Percentiles rank a stretch among this genome's conserved stretches.
Evolutionary conservation across 805 yeast species (phyloP).

Genomic region (Ascoidea asiatica): DNA sequence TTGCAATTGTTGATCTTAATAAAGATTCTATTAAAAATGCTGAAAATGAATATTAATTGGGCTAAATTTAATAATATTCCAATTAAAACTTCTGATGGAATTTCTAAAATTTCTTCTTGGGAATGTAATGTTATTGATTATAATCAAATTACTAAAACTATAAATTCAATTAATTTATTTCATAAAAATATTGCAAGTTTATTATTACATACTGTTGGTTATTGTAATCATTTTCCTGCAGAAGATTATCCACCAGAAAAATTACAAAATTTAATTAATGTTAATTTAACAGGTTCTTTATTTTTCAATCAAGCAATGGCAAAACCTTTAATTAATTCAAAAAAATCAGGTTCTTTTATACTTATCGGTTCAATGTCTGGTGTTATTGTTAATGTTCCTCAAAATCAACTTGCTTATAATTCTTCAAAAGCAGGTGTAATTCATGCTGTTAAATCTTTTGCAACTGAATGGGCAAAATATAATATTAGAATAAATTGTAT

Average conservation of each 20-base stretch:
- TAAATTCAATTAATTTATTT: conserved; percentile 36
- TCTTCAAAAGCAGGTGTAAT: conserved; percentile 64
- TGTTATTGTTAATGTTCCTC: conserved; percentile 59
- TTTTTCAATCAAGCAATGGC: conserved; percentile 55
- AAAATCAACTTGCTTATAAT: conserved; percentile 58
- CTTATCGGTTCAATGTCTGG: conserved; percentile 65
- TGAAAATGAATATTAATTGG: conserved; percentile 39
- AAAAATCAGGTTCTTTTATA: conserved; percentile 40
- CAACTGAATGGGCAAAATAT: conserved; percentile 63
- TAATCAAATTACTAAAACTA: conserved; percentile 29
- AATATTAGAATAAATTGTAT: conserved; percentile 47
- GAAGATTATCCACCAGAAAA: conserved; percentile 53
- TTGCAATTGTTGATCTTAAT: conserved; percentile 49
- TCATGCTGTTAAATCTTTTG: conserved; percentile 53
- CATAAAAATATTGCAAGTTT: conserved; percentile 42
- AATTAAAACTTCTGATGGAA: conserved; percentile 16
- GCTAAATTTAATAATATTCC: conserved; percentile 21
- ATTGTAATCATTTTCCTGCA: conserved; percentile 56
- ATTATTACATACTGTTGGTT: conserved; percentile 53
- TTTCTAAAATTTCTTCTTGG: conserved; percentile 32
- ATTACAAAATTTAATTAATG: conserved; percentile 51
- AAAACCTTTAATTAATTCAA: conserved; percentile 46
- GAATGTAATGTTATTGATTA: conserved; percentile 54
- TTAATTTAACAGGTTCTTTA: conserved; percentile 55
- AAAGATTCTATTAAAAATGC: conserved; percentile 40